phyloP scores from a whole-genome alignment of 179 eudicot species.

The Sideroxylon spinosum region DNA sequence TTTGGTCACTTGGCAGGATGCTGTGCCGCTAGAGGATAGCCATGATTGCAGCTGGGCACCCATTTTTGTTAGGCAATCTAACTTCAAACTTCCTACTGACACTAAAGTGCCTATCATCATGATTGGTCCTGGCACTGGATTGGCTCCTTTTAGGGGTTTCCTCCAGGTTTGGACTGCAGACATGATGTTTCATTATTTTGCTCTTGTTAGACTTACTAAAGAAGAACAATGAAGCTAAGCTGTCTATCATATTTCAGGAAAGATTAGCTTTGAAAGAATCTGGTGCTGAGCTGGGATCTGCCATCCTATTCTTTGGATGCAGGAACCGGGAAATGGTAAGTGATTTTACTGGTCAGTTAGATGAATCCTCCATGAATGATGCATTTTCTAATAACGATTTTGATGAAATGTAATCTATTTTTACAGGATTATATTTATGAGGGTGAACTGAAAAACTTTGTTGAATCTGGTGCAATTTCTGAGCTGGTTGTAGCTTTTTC shows the following conservation, averaged over 20 bases:
- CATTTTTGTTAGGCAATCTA: constrained; percentile 79
- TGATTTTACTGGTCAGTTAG: not conserved
- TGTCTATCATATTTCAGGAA: constrained; percentile 47
- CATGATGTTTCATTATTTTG: not conserved
- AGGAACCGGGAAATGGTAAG: constrained; percentile 74
- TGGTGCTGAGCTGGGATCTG: constrained; percentile 71
- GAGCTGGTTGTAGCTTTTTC: constrained; percentile 80
- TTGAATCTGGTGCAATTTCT: constrained; percentile 57
- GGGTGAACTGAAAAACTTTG: constrained; percentile 58
- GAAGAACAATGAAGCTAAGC: not conserved
- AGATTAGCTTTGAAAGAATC: constrained; percentile 75
- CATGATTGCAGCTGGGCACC: constrained; percentile 76
- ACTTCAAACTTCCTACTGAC: constrained; percentile 82
- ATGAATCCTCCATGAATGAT: not conserved
- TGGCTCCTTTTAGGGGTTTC: constrained; percentile 97
- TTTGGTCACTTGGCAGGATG: constrained; percentile 46
- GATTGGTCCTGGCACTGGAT: constrained; percentile 98
- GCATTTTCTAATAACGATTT: not conserved
- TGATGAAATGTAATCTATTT: not conserved
- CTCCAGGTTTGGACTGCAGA: constrained; percentile 54
- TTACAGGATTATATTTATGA: constrained; percentile 67
- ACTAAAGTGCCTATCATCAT: constrained; percentile 71
- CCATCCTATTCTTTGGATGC: constrained; percentile 82
- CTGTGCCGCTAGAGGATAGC: constrained; percentile 58
- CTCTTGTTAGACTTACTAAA: not conserved